Base-by-base conservation (phyloP, 176 grass and related monocot species). In the Aegilops longissima region DNA sequence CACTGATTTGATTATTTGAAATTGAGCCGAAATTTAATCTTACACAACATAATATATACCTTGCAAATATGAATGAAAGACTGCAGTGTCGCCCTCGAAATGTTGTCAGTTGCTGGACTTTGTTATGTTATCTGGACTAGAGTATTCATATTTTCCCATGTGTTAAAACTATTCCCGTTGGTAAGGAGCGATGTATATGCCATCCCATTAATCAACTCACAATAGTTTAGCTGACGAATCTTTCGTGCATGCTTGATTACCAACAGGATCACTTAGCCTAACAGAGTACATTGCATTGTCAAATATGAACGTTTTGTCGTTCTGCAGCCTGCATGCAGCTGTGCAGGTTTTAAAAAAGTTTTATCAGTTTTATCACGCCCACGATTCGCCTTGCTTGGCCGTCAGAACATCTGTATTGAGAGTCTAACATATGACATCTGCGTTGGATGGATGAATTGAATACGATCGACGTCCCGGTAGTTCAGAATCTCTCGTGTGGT, bases 191-290 rank as follows among this genome's bases (percentile, higher is more conserved):
- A 83, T 68, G 80, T 27, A 80, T 64, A 29, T 59, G 44, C 36
- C 35, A 65, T 83, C 36, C 10, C 13, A 80, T 59, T 87, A 80
- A 47, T 74, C 66, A 84, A 83, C 24, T 14, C 33, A 3, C 7
- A n/a, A 10, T 24, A 47, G 4, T 36, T 79, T 73, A 90, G 70
- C 84, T 59, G 56, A 80, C 82, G 66, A 87, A 87, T 87, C 80
- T 79, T 66, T 71, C 31, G 20, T 24, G 85, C 81, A 18, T 17
- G 89, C 18, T 35, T 69, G 61, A 68, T 76, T 49, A 49, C 81
- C 67, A 75, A 87, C 85, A 91, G 44, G 52, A 84, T 91, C 85
- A 3, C 2, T 59, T 61, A 75, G 12, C 25, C 25, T 71, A 69
- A 80, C 83, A 47, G 40, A 12, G 39, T 27, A 11, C 0, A 47